phyloP scores from a whole-genome alignment of 2,329 filamentous ascomycete genomes.

The Claviceps pazoutovae region DNA sequence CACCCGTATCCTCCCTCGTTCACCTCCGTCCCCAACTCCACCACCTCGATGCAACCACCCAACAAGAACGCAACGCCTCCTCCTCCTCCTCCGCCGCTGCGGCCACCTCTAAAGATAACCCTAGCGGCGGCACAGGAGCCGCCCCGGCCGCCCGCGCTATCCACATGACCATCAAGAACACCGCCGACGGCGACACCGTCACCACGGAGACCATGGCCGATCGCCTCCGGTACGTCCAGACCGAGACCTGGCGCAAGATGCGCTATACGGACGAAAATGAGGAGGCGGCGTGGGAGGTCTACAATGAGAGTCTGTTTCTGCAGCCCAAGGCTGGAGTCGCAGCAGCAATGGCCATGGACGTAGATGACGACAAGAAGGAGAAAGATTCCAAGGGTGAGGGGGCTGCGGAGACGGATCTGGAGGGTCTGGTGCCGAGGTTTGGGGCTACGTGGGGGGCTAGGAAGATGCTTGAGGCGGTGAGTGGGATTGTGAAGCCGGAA shows the following conservation, averaged over 20 bases:
- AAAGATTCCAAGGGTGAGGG: conserved; percentile 2
- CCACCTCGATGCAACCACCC: conserved; percentile 73
- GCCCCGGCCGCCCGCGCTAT: conserved; percentile 58
- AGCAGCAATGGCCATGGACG: conserved; percentile 1
- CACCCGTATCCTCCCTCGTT: conserved; percentile 67
- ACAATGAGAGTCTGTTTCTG: conserved; percentile 53
- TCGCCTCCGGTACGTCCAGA: conserved; percentile 63
- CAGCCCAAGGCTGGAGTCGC: conserved; percentile 7
- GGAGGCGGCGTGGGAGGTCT: conserved; percentile 60
- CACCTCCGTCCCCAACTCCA: conserved; percentile 86
- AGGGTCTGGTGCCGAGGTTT: conserved; percentile 25
- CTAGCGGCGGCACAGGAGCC: neutral
- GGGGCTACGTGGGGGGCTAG: conserved; percentile 29
- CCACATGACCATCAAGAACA: conserved; percentile 74
- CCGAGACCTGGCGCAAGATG: conserved; percentile 68
- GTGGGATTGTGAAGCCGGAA: conserved; percentile 26
- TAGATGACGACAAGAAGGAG: conserved; percentile 3
- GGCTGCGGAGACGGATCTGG: conserved; percentile 13
- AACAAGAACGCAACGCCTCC: conserved; percentile 44
- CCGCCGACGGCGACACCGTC: conserved; percentile 50
- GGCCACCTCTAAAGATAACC: conserved; percentile 10
- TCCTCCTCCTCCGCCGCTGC: conserved; percentile 21
- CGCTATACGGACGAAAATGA: conserved; percentile 73
- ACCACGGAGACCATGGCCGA: conserved; percentile 59
- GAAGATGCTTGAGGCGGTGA: conserved; percentile 31